Base-by-base conservation (phyloP, 345 rosid species). In the Euphorbia tirucalli region DNA sequence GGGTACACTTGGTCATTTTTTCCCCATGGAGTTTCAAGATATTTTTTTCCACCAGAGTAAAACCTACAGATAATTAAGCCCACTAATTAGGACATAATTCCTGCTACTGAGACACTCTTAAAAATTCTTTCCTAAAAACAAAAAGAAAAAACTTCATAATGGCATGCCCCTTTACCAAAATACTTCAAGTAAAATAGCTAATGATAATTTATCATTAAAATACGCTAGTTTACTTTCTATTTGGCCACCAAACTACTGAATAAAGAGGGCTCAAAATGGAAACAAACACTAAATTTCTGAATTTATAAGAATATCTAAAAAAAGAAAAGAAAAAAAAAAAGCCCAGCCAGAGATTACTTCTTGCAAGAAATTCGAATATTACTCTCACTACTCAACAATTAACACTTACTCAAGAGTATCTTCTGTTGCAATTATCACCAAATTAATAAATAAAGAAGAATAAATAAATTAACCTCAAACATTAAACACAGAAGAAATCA, bases 11-110 rank as follows among this genome's bases (percentile, higher is more conserved):
- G 79, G 37, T 81, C 91, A 72, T 71, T 81, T 74, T 82, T 83
- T 52, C 79, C 67, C 90, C 90, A 79, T 22, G 62, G 22, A 11
- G 72, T 65, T 71, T 82, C 92, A 75, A 73, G 82, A 28, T 69
- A 64, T 24, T 78, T 82, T 73, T 89, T 91, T 27, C 82, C 84
- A 75, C 83, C 93, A 64, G 91, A 74, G 61, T 85, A 83, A 83
- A 90, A 88, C 90, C 96, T 93, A 69, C 71, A 86, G 69, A 81
- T 46, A 35, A 52, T 72, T 49, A 56, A n/a, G 5, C 35, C 52
- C 75, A 57, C 55, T 72, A 59, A 10, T 71, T 71, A 65, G 46
- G 1, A 37, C 7, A 16, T 4, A 64, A 66, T 43, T 15, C 70
- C 25, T 37, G 24, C 7, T 31, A 5, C 39, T 6, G 22, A 3